Base-by-base conservation (phyloP, 495 filamentous ascomycete genomes). In the Trichoderma asperelloides region DNA sequence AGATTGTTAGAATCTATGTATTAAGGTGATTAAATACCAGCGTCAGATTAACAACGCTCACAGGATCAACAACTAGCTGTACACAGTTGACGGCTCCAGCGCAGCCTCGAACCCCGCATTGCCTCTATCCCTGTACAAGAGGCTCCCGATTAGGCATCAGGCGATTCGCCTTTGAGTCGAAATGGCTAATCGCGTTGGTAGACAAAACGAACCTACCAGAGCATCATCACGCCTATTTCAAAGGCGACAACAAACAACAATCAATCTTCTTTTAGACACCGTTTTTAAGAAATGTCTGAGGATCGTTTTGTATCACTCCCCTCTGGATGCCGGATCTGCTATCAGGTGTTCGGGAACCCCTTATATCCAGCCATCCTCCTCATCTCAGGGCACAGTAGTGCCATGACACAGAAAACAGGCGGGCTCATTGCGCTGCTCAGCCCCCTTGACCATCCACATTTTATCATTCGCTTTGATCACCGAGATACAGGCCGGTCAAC, bases 321-420 rank as follows among this genome's bases (percentile, higher is more conserved):
- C n/a, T 64, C 60, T 9, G 66, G 66, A 25, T 68, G 66, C 40
- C 66, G 66, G 21, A 68, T 68, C 49, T 68, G 66, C 62, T 68
- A 68, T 12, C 66, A 28, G 11, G 25, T 49, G 12, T 28, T 25
- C n/a, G 66, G 66, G 23, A 49, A 47, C 21, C 49, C 27, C 30
- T 63, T 33, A 1, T 28, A 68, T 25, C 39, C 66, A 21, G 49
- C 60, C 21, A 68, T 68, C 11, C 33, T 68, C 5, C 2, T 64
- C 23, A 51, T 68, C 57, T 45, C 57, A 37, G 66, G 66, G 33
- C 33, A 49, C n/a, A 16, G n/a, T 4, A n/a, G 33, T 60, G 55
- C 55, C 55, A 60, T 60, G 55, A 60, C 55, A 60, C 55, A 60
- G 27, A 60, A 23, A 30, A 60, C 55, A 30, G 55, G 7, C 21